Percentiles rank a stretch among this genome's conserved stretches.
Conservation (phyloP, 1,284 basidiomycete genomes). For the Sporisorium exsertum region DNA sequence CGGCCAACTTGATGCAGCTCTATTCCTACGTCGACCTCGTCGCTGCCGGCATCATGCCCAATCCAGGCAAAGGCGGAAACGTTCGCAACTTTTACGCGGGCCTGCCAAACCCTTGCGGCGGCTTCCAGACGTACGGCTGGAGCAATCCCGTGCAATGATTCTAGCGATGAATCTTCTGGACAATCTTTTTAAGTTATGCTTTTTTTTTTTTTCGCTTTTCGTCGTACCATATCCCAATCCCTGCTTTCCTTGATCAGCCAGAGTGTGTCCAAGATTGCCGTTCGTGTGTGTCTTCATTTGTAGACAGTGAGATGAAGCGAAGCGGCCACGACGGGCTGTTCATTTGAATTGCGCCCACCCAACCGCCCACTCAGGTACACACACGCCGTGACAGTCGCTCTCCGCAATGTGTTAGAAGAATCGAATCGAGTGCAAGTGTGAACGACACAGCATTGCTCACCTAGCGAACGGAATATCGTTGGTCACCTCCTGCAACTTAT, state of each 20-base stretch:
- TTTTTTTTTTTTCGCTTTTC: background rate
- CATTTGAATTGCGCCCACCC: background rate
- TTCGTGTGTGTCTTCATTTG: no score
- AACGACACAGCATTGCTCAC: background rate
- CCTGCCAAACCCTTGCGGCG: conserved; percentile 42
- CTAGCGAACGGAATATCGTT: conserved; percentile 61
- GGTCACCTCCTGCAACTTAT: conserved; percentile 73
- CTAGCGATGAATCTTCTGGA: background rate
- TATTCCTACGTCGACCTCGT: conserved; percentile 58
- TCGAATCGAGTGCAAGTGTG: background rate
- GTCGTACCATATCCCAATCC: background rate
- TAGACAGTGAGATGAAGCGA: no score
- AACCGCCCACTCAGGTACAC: background rate
- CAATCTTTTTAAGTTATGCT: background rate
- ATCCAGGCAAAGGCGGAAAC: conserved; percentile 40
- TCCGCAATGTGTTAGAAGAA: no score
- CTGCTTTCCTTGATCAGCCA: background rate
- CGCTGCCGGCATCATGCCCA: conserved; percentile 34
- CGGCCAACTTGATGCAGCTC: conserved; percentile 30
- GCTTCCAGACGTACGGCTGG: conserved; percentile 39
- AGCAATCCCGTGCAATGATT: conserved; percentile 21
- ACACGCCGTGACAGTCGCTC: no score
- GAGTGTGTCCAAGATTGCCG: background rate
- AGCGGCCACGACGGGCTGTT: background rate
- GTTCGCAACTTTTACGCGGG: conserved; percentile 30